These are phyloP conservation scores for Thraustotheca clavata DNA, from an alignment of 352 stramenopile genomes.

Conservation along the genomic window DNA sequence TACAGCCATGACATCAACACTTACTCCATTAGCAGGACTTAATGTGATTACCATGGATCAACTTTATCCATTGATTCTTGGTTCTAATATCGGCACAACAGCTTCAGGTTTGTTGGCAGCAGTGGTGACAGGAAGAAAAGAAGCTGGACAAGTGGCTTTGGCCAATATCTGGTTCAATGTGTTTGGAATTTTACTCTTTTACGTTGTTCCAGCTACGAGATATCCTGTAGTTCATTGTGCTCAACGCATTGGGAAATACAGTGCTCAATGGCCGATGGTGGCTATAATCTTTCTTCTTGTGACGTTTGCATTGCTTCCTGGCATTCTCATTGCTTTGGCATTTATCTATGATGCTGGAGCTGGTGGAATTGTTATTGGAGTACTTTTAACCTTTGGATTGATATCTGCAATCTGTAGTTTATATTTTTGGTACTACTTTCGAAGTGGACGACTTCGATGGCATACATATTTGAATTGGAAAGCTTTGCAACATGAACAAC, in stretches of 20 bases:
- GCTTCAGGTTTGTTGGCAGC: slow-evolving; percentile 80
- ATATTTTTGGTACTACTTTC: slow-evolving; percentile 35
- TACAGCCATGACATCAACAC: neutral
- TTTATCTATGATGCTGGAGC: slow-evolving; percentile 46
- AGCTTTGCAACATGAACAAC: neutral
- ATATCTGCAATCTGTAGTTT: slow-evolving; percentile 16
- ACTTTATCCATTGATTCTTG: slow-evolving; percentile 86
- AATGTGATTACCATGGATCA: slow-evolving; percentile 81
- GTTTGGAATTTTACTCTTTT: slow-evolving; percentile 86
- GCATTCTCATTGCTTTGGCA: slow-evolving; percentile 36
- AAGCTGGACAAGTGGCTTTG: slow-evolving; percentile 82
- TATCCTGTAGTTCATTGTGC: slow-evolving; percentile 65
- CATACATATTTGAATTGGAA: slow-evolving; percentile 16
- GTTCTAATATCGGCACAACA: slow-evolving; percentile 89
- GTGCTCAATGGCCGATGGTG: slow-evolving; percentile 42
- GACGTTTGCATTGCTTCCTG: slow-evolving; percentile 41
- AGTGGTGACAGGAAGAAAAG: slow-evolving; percentile 67
- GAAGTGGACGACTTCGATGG: slow-evolving; percentile 25
- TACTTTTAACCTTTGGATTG: slow-evolving; percentile 27
- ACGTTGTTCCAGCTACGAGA: slow-evolving; percentile 83
- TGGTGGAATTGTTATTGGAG: slow-evolving; percentile 29
- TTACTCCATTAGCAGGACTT: slow-evolving; percentile 81
- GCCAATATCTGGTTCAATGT: slow-evolving; percentile 92
- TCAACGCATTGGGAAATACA: slow-evolving; percentile 52
- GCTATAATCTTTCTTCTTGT: slow-evolving; percentile 45